A percentile compares a stretch with the other conserved stretches of the same genome.
Evolutionary conservation across 768 basidiomycete species (phyloP).

Genomic region (Agrocybe praecox): DNA sequence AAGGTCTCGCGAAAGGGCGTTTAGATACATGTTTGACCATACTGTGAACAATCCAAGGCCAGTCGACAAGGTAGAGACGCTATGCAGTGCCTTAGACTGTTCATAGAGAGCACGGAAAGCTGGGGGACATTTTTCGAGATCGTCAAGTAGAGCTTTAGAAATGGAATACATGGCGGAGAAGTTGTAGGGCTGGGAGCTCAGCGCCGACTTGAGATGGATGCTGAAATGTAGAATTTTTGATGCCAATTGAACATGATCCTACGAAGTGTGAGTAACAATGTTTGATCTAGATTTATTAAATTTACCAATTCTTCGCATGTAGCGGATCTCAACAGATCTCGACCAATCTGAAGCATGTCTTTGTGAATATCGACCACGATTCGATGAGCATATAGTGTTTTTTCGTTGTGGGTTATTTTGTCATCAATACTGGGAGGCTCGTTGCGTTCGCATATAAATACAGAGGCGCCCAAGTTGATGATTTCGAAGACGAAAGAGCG

Average conservation of each 20-base stretch:
- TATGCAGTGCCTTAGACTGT: constrained; percentile 42
- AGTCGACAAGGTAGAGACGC: constrained; percentile 58
- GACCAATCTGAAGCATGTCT: constrained; percentile 5
- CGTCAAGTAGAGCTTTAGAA: constrained; percentile 51
- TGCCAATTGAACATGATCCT: constrained; percentile 35
- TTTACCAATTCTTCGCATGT: background rate
- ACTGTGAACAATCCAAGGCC: constrained; percentile 75
- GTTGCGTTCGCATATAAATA: constrained; percentile 38
- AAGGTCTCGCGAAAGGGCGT: constrained; percentile 17
- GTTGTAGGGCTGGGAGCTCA: constrained; percentile 47
- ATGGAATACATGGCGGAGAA: constrained; percentile 69
- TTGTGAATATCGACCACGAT: constrained; percentile 6
- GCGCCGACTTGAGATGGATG: constrained; percentile 45
- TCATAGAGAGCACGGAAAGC: constrained; percentile 32
- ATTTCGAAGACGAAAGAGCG: constrained; percentile 42
- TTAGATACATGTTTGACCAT: constrained; percentile 57
- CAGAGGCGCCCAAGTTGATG: constrained; percentile 41
- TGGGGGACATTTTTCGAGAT: constrained; percentile 35
- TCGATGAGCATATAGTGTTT: constrained; percentile 5
- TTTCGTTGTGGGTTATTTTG: constrained; percentile 3
- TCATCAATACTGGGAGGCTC: background rate
- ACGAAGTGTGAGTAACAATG: background rate
- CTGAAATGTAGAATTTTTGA: constrained; percentile 38
- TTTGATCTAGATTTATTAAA: background rate
- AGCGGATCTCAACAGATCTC: background rate